These are phyloP conservation scores for Aspergillus sp. DNA, from an alignment of 2,329 filamentous ascomycete genomes.

Conservation along the genomic window DNA sequence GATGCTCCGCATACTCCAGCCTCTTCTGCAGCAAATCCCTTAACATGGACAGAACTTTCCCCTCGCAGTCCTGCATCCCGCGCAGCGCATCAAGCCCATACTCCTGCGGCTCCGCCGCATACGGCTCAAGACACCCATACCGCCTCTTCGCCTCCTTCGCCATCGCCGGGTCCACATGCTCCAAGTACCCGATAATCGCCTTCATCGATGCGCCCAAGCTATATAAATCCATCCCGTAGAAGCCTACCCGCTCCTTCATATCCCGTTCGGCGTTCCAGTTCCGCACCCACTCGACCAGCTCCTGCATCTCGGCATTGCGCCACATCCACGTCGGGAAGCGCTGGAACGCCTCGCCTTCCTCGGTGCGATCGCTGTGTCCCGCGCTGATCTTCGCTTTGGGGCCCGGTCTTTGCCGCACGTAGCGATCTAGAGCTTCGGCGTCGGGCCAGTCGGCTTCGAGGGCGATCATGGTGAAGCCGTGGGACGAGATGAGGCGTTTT, in stretches of 20 bases:
- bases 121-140: constrained; percentile 50
- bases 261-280: constrained; percentile 40
- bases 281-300: constrained; percentile 54
- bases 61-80: constrained; percentile 49
- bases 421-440: constrained; percentile 52
- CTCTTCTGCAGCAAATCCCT: constrained; percentile 44
- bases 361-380: constrained; percentile 17
- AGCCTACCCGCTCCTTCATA: constrained; percentile 35
- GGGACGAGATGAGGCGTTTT: constrained; percentile 49
- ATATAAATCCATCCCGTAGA: constrained; percentile 56
- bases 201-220: constrained; percentile 49
- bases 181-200: constrained; percentile 51
- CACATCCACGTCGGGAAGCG: constrained; percentile 59
- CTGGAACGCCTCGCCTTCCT: constrained; percentile 41
- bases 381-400: constrained; percentile 32
- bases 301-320: constrained; percentile 54
- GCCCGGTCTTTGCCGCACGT: constrained; percentile 48
- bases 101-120: constrained; percentile 50
- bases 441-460: constrained; percentile 58
- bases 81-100: constrained; percentile 48
- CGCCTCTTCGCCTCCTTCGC: constrained; percentile 45
- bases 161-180: constrained; percentile 45
- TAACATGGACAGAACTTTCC: constrained; percentile 47
- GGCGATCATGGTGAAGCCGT: constrained; percentile 53
- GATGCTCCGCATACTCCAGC: constrained; percentile 39